Base-by-base conservation (phyloP, 2,329 filamentous ascomycete species). In the Celoporthe dispersa region DNA sequence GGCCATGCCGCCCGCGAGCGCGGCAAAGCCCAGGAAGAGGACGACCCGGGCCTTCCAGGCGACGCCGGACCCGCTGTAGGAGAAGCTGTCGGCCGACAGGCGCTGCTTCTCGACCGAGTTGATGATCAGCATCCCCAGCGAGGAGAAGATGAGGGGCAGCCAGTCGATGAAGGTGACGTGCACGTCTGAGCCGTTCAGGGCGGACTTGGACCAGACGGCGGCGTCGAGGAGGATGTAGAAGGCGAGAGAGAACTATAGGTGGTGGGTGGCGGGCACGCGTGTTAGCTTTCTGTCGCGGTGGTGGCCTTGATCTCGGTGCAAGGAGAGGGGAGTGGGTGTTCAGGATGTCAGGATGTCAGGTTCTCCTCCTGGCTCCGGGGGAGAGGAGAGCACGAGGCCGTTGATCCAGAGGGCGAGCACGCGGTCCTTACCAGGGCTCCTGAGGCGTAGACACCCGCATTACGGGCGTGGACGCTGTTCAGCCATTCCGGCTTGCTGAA, bases 31-130 rank as follows among this genome's bases (percentile, higher is more conserved):
- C 6, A 91, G 80, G 79, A 91, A 91, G 59, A 92, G 82, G 59
- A 91, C 89, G 37, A 91, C 87, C 71, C 89, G 85, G 28, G 89
- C 89, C 84, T 91, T 90, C 88, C 89, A 91, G 12, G 89, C 89
- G 37, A 92, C 89, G 16, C 87, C 87, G 64, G 83, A 85, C 63
- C 89, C 88, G 70, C 84, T 85, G 80, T 91, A 90, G 73, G 84
- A 86, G 79, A 90, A 90, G 68, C 83, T 86, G 81, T 92, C 88
- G 75, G 86, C 84, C 75, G 87, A 87, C 72, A 91, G 84, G 67
- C 89, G 86, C 71, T 88, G 83, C 81, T 91, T 91, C 81, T 91
- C 88, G 73, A 91, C 88, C 74, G 85, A 88, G 84, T 91, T 91
- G 83, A 91, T 91, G 79, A 91, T 91, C 70, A 91, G 84, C 88